Base-by-base conservation (phyloP, 73 alveolate species). In the Stentor coeruleus region DNA sequence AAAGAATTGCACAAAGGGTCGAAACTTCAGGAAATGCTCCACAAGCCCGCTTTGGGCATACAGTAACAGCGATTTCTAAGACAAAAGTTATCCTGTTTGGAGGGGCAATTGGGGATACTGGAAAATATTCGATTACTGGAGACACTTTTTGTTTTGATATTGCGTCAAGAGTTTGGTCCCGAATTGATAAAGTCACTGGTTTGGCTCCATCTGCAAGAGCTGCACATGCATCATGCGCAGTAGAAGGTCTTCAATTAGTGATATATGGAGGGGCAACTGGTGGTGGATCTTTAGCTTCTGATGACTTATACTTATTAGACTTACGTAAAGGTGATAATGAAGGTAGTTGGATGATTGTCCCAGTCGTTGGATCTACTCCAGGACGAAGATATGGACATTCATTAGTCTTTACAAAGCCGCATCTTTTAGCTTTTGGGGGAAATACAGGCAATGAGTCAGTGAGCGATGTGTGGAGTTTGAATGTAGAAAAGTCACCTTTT, bases 261-360 rank as follows among this genome's bases (percentile, higher is more conserved):
- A 91, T 98, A 76, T 95, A 96, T 85, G 99, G 99, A 40, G 99
- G 99, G 4, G 99, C 99, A 33, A 97, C 99, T 33, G 99, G 99
- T 49, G 97, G 99, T 6, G 93, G 93, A 49, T 72, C 82, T 28
- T 59, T 83, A 33, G 79, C 90, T 74, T 79, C 59, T 2, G 58
- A 35, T 35, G 28, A 75, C 39, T 75, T 81, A 66, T 77, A 74
- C 58, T 59, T 75, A 40, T 81, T 91, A 66, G 89, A 87, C 83
- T 41, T 77, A 75, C 84, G 86, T 42, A 49, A 40, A 77, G 83
- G 81, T 77, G 87, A 37, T 74, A 6, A 73, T 3, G 3, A n/a
- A 3, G 41, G 74, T 81, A 83, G 99, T 85, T 98, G 99, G 99
- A 90, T 95, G 96, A 94, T 96, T 35, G 99, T 98, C 28, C 99